A percentile compares a stretch with the other conserved stretches of the same genome.
Evolutionary conservation across 805 yeast species (phyloP).

Genomic region (Hanseniaspora mollemarum): DNA sequence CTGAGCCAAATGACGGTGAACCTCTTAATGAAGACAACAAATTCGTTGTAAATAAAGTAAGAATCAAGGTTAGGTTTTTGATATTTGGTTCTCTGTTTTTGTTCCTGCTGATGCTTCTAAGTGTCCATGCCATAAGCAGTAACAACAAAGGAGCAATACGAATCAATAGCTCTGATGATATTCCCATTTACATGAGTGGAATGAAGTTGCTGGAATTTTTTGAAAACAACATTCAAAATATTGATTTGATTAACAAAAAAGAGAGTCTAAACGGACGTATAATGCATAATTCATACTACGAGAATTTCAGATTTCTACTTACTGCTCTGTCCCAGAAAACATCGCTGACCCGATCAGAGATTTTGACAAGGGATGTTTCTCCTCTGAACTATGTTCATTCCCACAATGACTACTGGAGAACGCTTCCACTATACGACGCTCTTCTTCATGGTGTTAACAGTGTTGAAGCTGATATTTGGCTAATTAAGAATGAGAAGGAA

Average conservation of each 20-base stretch:
- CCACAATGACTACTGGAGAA: slow-evolving; percentile 61
- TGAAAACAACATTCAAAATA: not conserved
- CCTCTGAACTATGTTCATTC: slow-evolving; percentile 38
- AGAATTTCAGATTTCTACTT: slow-evolving; percentile 1
- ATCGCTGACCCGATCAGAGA: slow-evolving; percentile 19
- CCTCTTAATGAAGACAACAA: not conserved
- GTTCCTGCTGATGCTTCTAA: not conserved
- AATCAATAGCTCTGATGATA: not conserved
- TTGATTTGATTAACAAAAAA: not conserved
- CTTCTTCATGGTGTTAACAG: slow-evolving; percentile 41
- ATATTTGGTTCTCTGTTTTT: not conserved
- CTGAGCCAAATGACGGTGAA: not conserved
- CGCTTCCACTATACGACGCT: slow-evolving; percentile 48
- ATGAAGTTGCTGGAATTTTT: not conserved
- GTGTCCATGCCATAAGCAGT: not conserved
- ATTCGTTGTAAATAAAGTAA: not conserved
- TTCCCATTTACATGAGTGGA: slow-evolving; percentile 1
- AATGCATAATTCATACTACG: slow-evolving; percentile 1
- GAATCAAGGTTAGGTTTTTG: not conserved
- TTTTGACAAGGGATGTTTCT: slow-evolving; percentile 23
- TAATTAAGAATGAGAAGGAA: slow-evolving; percentile 27
- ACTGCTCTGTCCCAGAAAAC: not conserved
- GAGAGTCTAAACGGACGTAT: not conserved
- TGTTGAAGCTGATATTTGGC: slow-evolving; percentile 61
- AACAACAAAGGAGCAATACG: not conserved